Evolutionary conservation across 2,329 filamentous ascomycete genomes (phyloP).

Genomic region (Diaporthe citri): DNA sequence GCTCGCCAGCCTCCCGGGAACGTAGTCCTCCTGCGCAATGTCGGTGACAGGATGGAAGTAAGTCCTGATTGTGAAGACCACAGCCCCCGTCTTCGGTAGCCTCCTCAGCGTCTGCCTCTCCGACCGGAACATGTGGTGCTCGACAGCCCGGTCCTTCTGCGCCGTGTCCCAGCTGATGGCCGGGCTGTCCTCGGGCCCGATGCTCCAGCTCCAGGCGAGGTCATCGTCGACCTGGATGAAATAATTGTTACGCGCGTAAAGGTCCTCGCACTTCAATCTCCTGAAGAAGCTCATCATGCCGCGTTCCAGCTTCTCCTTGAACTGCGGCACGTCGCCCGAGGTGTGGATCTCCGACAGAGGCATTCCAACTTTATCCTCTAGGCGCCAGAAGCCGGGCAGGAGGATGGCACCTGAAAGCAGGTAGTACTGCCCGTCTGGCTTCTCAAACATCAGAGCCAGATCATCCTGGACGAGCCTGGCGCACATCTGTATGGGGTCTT

Average conservation of each 20-base stretch:
- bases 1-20: constrained; percentile 82
- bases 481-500: constrained; percentile 83
- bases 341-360: constrained; percentile 83
- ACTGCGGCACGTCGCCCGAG: constrained; percentile 80
- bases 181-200: constrained; percentile 77
- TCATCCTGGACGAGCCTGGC: constrained; percentile 85
- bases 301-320: constrained; percentile 77
- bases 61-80: constrained; percentile 83
- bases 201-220: constrained; percentile 81
- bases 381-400: constrained; percentile 85
- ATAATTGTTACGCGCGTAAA: constrained; percentile 80
- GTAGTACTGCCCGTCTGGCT: constrained; percentile 82
- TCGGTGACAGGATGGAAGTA: constrained; percentile 81
- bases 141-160: constrained; percentile 78
- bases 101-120: constrained; percentile 79
- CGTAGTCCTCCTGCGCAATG: constrained; percentile 78
- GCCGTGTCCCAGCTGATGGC: constrained; percentile 80
- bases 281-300: constrained; percentile 88
- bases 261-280: constrained; percentile 75
- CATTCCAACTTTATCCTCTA: constrained; percentile 87
- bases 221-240: constrained; percentile 88
- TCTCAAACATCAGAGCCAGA: constrained; percentile 85
- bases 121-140: constrained; percentile 82
- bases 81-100: constrained; percentile 67
- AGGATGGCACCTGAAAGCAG: constrained; percentile 82